phyloP scores from a whole-genome alignment of 805 yeast genomes.

The Lachancea fermentati region DNA sequence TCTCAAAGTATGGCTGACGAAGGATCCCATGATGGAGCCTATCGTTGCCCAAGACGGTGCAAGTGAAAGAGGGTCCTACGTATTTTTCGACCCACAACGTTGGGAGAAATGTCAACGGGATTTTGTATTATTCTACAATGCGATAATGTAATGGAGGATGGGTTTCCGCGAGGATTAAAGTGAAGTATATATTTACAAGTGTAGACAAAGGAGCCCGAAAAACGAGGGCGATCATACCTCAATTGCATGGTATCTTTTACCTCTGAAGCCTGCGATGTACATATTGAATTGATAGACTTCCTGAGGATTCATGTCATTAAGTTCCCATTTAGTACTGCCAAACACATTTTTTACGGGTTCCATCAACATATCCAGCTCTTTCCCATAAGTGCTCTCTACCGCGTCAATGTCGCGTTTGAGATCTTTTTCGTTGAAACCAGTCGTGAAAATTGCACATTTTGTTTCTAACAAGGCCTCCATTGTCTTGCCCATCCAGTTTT shows the following conservation, averaged over 20 bases:
- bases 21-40: conserved; percentile 86
- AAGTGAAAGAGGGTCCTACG: conserved; percentile 88
- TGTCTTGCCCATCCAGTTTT: conserved; percentile 86
- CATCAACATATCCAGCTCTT: conserved; percentile 78
- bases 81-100: conserved; percentile 89
- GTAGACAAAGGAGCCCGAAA: neutral
- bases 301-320: conserved; percentile 86
- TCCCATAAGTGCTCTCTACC: conserved; percentile 57
- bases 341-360: conserved; percentile 67
- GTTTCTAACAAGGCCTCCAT: conserved; percentile 85
- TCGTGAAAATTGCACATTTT: conserved; percentile 85
- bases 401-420: conserved; percentile 63
- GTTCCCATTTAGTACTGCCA: conserved; percentile 89
- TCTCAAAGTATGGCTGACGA: conserved; percentile 93
- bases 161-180: conserved; percentile 3
- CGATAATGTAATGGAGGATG: conserved; percentile 42
- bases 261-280: conserved; percentile 86
- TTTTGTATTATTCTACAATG: conserved; percentile 53
- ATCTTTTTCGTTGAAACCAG: conserved; percentile 82
- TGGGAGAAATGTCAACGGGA: conserved; percentile 92
- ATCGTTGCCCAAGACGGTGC: conserved; percentile 63
- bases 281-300: conserved; percentile 92
- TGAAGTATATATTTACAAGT: conserved; percentile 10
- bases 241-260: conserved; percentile 92
- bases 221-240: conserved; percentile 14